Evolutionary conservation across 129 eudicot genomes (phyloP).

Genomic region (Ambrosia trifida): DNA sequence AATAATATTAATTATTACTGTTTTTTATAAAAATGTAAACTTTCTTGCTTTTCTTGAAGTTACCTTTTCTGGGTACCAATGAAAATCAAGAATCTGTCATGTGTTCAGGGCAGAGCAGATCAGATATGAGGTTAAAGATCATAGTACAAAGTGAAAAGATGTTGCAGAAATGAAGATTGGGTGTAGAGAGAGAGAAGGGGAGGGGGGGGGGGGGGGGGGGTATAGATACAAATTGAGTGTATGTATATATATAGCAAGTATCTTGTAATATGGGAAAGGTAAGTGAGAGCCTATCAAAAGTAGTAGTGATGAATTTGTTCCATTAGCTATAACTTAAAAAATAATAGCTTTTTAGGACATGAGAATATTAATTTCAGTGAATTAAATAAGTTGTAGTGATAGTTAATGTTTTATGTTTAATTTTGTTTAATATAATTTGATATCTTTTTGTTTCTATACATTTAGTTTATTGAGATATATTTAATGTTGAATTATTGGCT

Average conservation of each 20-base stretch:
- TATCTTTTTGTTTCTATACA: no score
- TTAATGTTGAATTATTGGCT: no score
- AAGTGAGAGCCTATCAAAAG: constrained; percentile 24
- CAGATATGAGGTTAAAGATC: constrained; percentile 23
- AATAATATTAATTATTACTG: constrained; percentile 19
- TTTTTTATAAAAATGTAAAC: constrained; percentile 16
- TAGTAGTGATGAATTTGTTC: constrained; percentile 26
- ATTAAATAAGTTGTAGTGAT: constrained; percentile 4
- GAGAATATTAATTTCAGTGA: constrained; percentile 36
- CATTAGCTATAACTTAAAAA: constrained; percentile 28
- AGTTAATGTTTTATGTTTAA: background rate
- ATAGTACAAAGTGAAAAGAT: background rate
- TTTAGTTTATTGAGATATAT: no score
- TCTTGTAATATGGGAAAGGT: background rate
- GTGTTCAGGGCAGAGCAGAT: constrained; percentile 12
- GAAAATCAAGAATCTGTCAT: constrained; percentile 36
- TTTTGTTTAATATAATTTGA: no score
- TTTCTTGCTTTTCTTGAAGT: constrained; percentile 32
- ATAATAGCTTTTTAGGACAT: constrained; percentile 34
- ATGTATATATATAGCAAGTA: constrained; percentile 23
- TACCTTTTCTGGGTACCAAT: constrained; percentile 39
- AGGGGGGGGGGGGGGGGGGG: background rate
- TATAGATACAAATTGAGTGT: constrained; percentile 31
- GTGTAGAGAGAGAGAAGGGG: background rate
- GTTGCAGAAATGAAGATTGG: background rate